Evolutionary conservation across 495 filamentous ascomycete genomes (phyloP).

Genomic region (Neurospora sp.): DNA sequence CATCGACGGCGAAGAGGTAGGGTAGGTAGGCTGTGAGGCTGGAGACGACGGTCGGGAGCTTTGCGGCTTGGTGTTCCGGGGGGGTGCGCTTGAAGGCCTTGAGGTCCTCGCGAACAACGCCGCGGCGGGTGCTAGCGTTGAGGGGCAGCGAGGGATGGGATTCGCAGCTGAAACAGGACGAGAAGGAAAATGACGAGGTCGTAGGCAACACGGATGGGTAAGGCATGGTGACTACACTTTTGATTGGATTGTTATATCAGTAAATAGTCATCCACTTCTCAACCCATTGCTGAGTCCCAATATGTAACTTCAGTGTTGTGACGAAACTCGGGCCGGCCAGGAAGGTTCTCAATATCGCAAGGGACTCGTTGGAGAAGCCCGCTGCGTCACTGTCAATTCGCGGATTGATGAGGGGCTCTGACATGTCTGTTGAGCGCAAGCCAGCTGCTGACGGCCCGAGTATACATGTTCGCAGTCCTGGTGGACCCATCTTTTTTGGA

Average conservation of each 20-base stretch:
- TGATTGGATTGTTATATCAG: background rate
- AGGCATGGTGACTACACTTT: constrained; percentile 50
- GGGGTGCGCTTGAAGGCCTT: constrained; percentile 77
- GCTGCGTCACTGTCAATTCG: background rate
- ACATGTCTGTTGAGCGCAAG: background rate
- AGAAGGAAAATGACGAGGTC: constrained; percentile 72
- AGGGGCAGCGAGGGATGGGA: constrained; percentile 79
- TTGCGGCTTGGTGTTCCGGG: constrained; percentile 49
- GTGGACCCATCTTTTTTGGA: background rate
- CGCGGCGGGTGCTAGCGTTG: constrained; percentile 65
- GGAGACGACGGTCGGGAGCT: constrained; percentile 57
- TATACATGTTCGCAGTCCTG: background rate
- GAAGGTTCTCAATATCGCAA: background rate
- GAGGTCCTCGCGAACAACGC: constrained; percentile 62
- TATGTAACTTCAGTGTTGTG: background rate
- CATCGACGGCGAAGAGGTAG: constrained; percentile 64
- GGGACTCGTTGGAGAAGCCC: background rate
- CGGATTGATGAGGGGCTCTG: background rate
- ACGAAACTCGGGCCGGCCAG: background rate
- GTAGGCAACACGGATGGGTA: constrained; percentile 77
- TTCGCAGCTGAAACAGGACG: constrained; percentile 54
- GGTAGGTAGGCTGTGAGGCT: constrained; percentile 67
- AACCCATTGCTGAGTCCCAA: background rate
- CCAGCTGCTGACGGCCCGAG: background rate
- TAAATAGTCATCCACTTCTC: background rate